Conservation (phyloP, 306 rosid species). For the Glycine tomentella region DNA sequence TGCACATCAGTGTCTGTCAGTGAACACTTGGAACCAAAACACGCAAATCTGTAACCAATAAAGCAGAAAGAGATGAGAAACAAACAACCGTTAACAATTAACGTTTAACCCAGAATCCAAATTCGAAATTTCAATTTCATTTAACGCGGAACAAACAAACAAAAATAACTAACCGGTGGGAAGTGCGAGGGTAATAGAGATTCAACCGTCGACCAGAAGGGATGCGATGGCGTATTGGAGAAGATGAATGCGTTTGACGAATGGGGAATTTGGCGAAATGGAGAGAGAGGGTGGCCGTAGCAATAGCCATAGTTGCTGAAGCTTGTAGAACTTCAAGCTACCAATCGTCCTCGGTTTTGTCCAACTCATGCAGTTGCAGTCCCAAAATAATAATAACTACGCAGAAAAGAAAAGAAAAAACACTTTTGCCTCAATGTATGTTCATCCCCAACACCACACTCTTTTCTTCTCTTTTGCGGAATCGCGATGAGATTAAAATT, state of each 20-base stretch:
- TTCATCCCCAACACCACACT: conserved; percentile 16
- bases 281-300: conserved; percentile 58
- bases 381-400: conserved; percentile 36
- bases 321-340: conserved; percentile 64
- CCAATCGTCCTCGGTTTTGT: conserved; percentile 58
- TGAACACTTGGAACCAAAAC: conserved; percentile 72
- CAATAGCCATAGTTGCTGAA: conserved; percentile 65
- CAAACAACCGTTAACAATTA: background rate
- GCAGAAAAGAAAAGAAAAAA: background rate
- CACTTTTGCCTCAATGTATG: conserved; percentile 13
- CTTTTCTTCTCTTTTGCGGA: background rate
- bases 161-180: conserved; percentile 52
- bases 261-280: conserved; percentile 49
- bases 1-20: conserved; percentile 69
- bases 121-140: conserved; percentile 18
- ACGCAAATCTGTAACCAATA: conserved; percentile 57
- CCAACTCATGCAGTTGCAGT: conserved; percentile 97
- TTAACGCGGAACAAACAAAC: background rate
- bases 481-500: background rate
- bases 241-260: conserved; percentile 54
- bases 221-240: conserved; percentile 68
- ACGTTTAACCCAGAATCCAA: background rate
- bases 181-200: conserved; percentile 40
- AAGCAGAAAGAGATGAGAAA: background rate
- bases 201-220: conserved; percentile 68